Evolutionary conservation across 2,329 filamentous ascomycete genomes (phyloP), one percentile per base, ranked within the genome.

Genomic region (Exserohilum turcica): DNA sequence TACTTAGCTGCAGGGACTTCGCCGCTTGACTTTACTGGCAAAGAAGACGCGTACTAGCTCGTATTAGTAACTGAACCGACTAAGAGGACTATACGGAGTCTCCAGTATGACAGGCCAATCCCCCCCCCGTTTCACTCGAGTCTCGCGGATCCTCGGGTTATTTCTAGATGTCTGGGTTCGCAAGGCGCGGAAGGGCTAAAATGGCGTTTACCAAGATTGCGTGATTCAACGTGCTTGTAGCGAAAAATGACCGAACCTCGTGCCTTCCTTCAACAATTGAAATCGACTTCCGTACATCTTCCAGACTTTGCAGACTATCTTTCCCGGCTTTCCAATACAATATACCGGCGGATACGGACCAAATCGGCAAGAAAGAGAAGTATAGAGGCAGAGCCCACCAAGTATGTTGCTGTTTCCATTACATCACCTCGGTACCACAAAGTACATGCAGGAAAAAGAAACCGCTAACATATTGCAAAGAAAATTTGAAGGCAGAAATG

Each of bases 191-290:
- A 52, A 43, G 36, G 28, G 36, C 58, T 56, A 57, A 62, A 54
- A 63, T 65, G 50, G 58, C 60, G 61, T 57, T 49, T 44, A 27
- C 31, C 24, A 51, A 18, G 43, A 66, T 68, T 70, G 68, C 70
- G 70, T 72, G 70, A 68, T 72, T 39, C 56, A 56, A 63, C 68
- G 68, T 67, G 61, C 63, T 70, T 54, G 63, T 57, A 52, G 56
- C 66, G 57, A 49, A 52, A 62, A 62, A 65, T 68, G 42, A 59
- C 59, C 45, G 32, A 51, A 43, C 31, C 38, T 29, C 56, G 64
- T 46, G 54, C 48, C 37, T 35, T 40, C 50, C 44, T 39, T 47
- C 48, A 33, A 43, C 37, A 32, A 12, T 28, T 32, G 6, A 52
- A 24, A 7, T 24, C 7, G 31, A 16, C 21, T 28, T 19, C n/a